Conservation (phyloP, 768 basidiomycete species). For the Russula foetens region DNA sequence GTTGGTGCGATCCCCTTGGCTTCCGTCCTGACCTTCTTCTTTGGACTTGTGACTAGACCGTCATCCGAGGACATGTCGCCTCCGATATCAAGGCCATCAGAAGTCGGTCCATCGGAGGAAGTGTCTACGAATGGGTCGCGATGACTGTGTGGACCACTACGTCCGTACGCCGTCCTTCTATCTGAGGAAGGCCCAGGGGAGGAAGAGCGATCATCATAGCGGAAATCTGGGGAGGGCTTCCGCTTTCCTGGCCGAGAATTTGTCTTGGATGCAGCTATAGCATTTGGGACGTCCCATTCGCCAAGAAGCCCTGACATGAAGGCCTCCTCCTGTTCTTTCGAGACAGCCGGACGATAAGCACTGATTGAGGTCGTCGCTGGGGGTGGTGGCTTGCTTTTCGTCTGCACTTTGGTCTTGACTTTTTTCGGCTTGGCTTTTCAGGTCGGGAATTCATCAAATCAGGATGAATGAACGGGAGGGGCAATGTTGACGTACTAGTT, state of each 20-base stretch:
- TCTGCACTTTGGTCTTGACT: conserved; percentile 33
- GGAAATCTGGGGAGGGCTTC: conserved; percentile 44
- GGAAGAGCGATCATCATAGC: conserved; percentile 21
- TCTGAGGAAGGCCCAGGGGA: conserved; percentile 21
- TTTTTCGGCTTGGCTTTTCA: conserved; percentile 37
- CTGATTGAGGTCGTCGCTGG: conserved; percentile 51
- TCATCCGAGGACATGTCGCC: conserved; percentile 41
- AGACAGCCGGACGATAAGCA: conserved; percentile 71
- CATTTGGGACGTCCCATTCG: conserved; percentile 48
- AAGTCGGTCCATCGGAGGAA: conserved; percentile 27
- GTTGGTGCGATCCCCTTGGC: conserved; percentile 43
- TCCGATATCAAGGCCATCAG: conserved; percentile 23
- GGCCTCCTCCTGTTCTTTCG: conserved; percentile 76
- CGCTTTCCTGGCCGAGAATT: conserved; percentile 48
- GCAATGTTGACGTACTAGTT: neutral
- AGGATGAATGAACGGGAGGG: neutral
- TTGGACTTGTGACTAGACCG: conserved; percentile 56
- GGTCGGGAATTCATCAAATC: conserved; percentile 14
- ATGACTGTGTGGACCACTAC: conserved; percentile 11
- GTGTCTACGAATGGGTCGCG: conserved; percentile 20
- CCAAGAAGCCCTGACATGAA: conserved; percentile 82
- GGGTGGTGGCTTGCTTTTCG: conserved; percentile 40
- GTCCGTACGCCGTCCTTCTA: neutral
- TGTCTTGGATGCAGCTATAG: conserved; percentile 31
- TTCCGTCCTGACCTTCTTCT: conserved; percentile 52